Evolutionary conservation across 164 flowering plant species (phyloP).

Genomic region (Dillenia suffruticosa): DNA sequence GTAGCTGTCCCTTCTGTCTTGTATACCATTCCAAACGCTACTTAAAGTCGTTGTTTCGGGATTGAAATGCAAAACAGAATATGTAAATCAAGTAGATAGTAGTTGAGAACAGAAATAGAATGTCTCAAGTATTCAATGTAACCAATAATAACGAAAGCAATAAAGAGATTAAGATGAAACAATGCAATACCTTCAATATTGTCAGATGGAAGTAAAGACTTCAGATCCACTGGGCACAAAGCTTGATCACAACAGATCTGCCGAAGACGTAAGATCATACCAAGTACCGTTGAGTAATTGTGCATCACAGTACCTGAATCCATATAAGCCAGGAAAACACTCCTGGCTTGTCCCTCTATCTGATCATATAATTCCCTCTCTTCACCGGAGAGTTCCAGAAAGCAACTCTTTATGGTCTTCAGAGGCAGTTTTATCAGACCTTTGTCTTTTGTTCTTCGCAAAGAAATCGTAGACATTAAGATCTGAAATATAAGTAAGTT

Average conservation of each 20-base stretch:
- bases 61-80: too few relatives aligned
- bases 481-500: conserved; percentile 33
- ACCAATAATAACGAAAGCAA: too few relatives aligned
- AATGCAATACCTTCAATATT: conserved; percentile 60
- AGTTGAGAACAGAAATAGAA: too few relatives aligned
- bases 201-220: conserved; percentile 41
- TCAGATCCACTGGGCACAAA: conserved; percentile 71
- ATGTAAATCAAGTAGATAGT: too few relatives aligned
- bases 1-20: too few relatives aligned
- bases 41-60: too few relatives aligned
- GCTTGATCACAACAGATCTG: conserved; percentile 69
- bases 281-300: conserved; percentile 64
- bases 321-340: conserved; percentile 39
- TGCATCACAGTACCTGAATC: conserved; percentile 34
- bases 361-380: conserved; percentile 76
- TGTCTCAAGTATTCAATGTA: too few relatives aligned
- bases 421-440: conserved; percentile 55
- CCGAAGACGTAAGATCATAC: conserved; percentile 72
- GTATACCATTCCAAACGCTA: too few relatives aligned
- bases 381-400: conserved; percentile 62
- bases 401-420: conserved; percentile 63
- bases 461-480: conserved; percentile 72
- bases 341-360: conserved; percentile 64
- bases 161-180: too few relatives aligned
- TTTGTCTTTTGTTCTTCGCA: conserved; percentile 83